Evolutionary conservation across 305 asterid species (phyloP), one percentile per base, ranked within the genome.

Genomic region (Ajuga reptans): DNA sequence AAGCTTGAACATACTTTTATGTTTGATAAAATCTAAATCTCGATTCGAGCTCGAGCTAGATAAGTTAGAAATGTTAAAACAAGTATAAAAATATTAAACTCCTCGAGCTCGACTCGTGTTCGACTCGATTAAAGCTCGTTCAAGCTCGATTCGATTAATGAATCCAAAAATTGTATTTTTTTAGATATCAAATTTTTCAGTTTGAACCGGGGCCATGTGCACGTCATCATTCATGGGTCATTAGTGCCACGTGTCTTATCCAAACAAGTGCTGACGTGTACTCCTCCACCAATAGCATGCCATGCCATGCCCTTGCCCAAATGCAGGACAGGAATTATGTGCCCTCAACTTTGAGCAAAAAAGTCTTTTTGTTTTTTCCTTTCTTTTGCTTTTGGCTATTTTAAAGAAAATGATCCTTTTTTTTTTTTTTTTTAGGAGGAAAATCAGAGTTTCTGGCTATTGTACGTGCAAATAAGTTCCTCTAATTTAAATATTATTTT

Each of bases 271-370:
- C 50, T 61, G 79, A 62, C 72, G 72, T 75, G 72, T 61, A 33
- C 34, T 9, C 14, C 27, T 12, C 27, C 64, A 31, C 53, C 45
- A 36, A 5, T 43, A 29, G 41, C 56, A 43, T 57, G 45, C 62
- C 56, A 43, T 57, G 45, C 62, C 27, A 21, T 21, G 27, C 27
- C 53, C 56, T 55, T 66, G 50, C 56, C 45, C 77, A 72, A 36
- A 17, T 63, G 74, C 33, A 45, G 64, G 76, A 58, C 78, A 59
- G 4, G 75, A 64, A 69, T 75, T 72, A 53, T 76, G 65, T 68
- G 68, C 70, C 73, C 68, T 46, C 6, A 4, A 29, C 9, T 51
- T 69, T 56, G 39, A 59, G 57, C 68, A 58, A 33, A 8, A 9
- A 6, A 10, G n/a, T 36, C n/a, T 49, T 12, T 47, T 9, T 18